Evolutionary conservation across 1,139 yeast species (phyloP).

Genomic region (Yamadazyma jaroonii): DNA sequence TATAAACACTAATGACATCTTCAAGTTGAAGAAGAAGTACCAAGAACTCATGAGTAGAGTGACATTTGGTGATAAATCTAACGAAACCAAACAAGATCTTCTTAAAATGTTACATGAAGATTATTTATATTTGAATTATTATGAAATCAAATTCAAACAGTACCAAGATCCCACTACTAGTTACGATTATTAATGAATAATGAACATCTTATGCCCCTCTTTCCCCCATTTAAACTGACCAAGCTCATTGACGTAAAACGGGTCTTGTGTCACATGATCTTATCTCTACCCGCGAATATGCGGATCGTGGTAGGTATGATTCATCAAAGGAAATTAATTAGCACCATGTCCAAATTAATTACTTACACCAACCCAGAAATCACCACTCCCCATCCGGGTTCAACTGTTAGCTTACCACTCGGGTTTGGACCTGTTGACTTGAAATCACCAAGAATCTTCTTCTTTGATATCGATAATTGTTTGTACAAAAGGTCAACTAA

Average conservation of each 20-base stretch:
- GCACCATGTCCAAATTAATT: conserved; percentile 8
- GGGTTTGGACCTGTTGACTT: conserved; percentile 45
- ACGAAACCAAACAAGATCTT: conserved; percentile 1
- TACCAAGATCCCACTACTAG: not conserved
- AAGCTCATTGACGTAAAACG: too few relatives aligned
- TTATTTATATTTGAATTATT: conserved; percentile 10
- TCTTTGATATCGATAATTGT: conserved; percentile 92
- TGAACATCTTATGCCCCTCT: not conserved
- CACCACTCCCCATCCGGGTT: conserved; percentile 24
- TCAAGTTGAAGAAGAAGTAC: conserved; percentile 8
- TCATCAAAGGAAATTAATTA: not conserved
- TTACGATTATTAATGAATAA: not conserved
- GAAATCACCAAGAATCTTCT: conserved; percentile 53
- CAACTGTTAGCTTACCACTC: conserved; percentile 37
- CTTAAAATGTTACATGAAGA: conserved; percentile 10
- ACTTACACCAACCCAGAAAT: conserved; percentile 24
- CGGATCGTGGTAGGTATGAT: too few relatives aligned
- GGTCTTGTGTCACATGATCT: too few relatives aligned
- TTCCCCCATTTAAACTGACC: too few relatives aligned
- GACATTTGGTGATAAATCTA: conserved; percentile 4
- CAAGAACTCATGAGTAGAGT: conserved; percentile 10
- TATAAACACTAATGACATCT: conserved; percentile 1
- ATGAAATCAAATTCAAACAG: conserved; percentile 7
- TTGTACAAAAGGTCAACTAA: conserved; percentile 70
- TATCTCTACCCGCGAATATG: too few relatives aligned